Percentiles rank a stretch among this genome's conserved stretches.
phyloP scores from a whole-genome alignment of 2,329 filamentous ascomycete species.

The Neonectria punicea region DNA sequence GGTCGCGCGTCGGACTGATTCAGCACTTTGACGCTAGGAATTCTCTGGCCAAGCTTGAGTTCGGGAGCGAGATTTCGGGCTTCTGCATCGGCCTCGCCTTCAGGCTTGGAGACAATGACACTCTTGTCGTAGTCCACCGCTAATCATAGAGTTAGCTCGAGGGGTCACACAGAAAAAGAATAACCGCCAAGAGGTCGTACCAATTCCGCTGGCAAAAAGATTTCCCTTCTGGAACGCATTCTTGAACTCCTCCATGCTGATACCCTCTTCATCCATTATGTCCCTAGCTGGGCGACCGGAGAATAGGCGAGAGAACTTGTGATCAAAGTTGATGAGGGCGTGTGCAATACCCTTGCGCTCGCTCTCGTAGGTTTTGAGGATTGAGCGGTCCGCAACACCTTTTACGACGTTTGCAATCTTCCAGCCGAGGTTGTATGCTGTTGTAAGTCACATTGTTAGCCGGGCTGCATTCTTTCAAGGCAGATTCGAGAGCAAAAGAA shows the following conservation, averaged over 20 bases:
- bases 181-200: background rate
- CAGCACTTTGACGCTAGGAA: slow-evolving; percentile 68
- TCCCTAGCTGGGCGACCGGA: slow-evolving; percentile 62
- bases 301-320: slow-evolving; percentile 66
- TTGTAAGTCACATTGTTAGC: background rate
- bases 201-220: slow-evolving; percentile 42
- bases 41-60: slow-evolving; percentile 61
- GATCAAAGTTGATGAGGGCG: slow-evolving; percentile 73
- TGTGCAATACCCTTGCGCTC: slow-evolving; percentile 70
- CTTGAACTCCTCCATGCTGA: slow-evolving; percentile 72
- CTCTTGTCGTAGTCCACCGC: slow-evolving; percentile 33
- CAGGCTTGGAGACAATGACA: slow-evolving; percentile 26
- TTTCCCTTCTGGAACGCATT: slow-evolving; percentile 69
- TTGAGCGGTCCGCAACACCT: slow-evolving; percentile 52
- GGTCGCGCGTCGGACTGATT: slow-evolving; percentile 66
- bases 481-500: background rate
- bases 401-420: slow-evolving; percentile 61
- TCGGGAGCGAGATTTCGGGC: slow-evolving; percentile 19
- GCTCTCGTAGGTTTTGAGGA: slow-evolving; percentile 61
- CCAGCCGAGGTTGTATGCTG: slow-evolving; percentile 62
- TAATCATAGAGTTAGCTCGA: background rate
- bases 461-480: background rate
- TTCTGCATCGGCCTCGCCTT: background rate
- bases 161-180: background rate
- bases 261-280: slow-evolving; percentile 69